phyloP scores from a whole-genome alignment of 2,329 filamentous ascomycete genomes.

The Ceratocystis ficicola region DNA sequence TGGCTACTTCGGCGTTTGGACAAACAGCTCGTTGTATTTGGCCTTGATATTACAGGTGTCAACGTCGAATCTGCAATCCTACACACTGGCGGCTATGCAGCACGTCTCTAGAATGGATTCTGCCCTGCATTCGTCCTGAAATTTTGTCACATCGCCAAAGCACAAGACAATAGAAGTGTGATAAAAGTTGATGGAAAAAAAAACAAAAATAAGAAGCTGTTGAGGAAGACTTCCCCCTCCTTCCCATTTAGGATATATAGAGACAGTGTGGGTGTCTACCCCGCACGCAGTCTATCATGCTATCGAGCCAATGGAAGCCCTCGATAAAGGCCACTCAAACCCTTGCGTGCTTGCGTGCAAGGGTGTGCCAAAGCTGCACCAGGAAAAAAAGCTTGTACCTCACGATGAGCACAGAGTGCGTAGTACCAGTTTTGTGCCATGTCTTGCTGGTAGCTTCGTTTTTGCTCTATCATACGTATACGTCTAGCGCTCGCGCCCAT shows the following conservation, averaged over 20 bases:
- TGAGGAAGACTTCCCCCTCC: background rate
- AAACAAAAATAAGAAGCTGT: background rate
- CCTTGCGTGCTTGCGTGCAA: slow-evolving; percentile 1
- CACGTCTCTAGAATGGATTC: background rate
- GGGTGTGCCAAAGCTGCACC: background rate
- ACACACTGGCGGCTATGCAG: background rate
- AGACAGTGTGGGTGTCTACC: slow-evolving; percentile 2
- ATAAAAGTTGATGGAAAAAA: background rate
- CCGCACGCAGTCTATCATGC: background rate
- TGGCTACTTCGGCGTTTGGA: background rate
- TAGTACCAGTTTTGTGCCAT: background rate
- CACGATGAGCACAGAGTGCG: background rate
- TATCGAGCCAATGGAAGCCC: slow-evolving; percentile 15
- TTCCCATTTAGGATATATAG: slow-evolving; percentile 4
- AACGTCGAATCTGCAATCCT: slow-evolving; percentile 8
- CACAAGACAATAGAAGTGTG: background rate
- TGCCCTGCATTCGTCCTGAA: slow-evolving; percentile 2
- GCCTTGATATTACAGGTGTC: slow-evolving; percentile 1
- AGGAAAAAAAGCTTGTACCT: slow-evolving; percentile 7
- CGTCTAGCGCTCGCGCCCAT: too few species aligned
- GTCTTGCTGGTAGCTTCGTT: background rate
- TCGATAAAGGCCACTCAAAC: slow-evolving; percentile 11
- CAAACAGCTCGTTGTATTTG: background rate
- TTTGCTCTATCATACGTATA: background rate
- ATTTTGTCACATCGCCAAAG: background rate